Evolutionary conservation across 352 stramenopile genomes (phyloP).

Genomic region (Pythium utonaiense): DNA sequence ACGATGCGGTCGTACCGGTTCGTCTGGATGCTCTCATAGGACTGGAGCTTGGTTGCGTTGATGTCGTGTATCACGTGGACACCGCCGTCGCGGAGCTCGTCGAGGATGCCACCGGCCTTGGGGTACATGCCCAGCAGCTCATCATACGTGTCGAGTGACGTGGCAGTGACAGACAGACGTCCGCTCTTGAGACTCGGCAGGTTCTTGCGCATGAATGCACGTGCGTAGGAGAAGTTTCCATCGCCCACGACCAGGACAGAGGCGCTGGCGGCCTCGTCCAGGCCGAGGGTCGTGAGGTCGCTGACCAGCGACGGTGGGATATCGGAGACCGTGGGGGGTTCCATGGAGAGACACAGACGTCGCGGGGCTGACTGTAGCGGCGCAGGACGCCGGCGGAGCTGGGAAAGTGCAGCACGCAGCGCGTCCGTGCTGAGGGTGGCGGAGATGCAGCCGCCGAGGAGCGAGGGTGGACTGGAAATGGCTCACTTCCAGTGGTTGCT

Average conservation of each 20-base stretch:
- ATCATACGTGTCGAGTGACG: constrained; percentile 60
- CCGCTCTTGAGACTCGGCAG: constrained; percentile 11
- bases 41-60: constrained; percentile 65
- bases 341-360: constrained; percentile 4
- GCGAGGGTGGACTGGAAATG: not conserved
- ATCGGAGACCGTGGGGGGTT: not conserved
- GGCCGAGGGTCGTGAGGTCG: constrained; percentile 58
- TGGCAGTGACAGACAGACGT: constrained; percentile 40
- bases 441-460: not conserved
- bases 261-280: constrained; percentile 15
- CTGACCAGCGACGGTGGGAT: constrained; percentile 21
- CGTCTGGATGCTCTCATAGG: constrained; percentile 22
- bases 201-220: constrained; percentile 63
- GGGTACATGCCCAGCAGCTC: constrained; percentile 80
- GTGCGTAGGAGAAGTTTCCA: constrained; percentile 85
- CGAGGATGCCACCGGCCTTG: constrained; percentile 43
- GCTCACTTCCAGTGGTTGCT: constrained; percentile 20
- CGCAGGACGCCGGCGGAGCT: constrained; percentile 6
- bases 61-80: constrained; percentile 62
- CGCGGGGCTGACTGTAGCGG: constrained; percentile 3
- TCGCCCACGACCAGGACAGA: constrained; percentile 74
- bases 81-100: constrained; percentile 44
- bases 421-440: not conserved
- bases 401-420: constrained; percentile 9
- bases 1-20: constrained; percentile 64